Conservation (phyloP, 2,329 filamentous ascomycete genomes). For the Botrytis deweyae region DNA sequence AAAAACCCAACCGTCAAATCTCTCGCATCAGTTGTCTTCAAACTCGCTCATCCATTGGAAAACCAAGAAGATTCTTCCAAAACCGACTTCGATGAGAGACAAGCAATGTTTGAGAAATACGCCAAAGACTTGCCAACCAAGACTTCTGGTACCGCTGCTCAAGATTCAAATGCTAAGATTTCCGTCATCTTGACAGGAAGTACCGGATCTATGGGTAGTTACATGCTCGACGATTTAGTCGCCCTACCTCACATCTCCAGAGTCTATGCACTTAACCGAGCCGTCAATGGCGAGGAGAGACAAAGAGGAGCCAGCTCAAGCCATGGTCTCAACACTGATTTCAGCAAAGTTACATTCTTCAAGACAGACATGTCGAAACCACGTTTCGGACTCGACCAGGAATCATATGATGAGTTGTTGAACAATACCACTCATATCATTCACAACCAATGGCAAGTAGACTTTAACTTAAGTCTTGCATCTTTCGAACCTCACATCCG, state of each 20-base stretch:
- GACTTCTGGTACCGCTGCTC: neutral
- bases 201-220: constrained; percentile 51
- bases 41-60: constrained; percentile 8
- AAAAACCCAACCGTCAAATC: constrained; percentile 16
- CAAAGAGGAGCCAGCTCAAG: constrained; percentile 37
- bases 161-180: constrained; percentile 10
- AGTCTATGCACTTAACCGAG: constrained; percentile 51
- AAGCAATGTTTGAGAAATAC: constrained; percentile 25
- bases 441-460: constrained; percentile 42
- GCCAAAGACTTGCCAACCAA: constrained; percentile 18
- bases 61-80: neutral
- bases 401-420: constrained; percentile 23
- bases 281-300: constrained; percentile 23
- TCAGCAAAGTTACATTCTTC: constrained; percentile 48
- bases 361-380: constrained; percentile 49
- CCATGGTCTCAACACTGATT: constrained; percentile 42
- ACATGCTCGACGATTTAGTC: constrained; percentile 45
- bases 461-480: constrained; percentile 40
- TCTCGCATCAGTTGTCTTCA: constrained; percentile 15
- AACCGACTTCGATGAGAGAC: constrained; percentile 16
- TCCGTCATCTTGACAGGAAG: constrained; percentile 47
- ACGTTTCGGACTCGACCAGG: constrained; percentile 48
- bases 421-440: constrained; percentile 31
- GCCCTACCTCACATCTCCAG: constrained; percentile 41
- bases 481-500: constrained; percentile 43